Evolutionary conservation across 805 yeast genomes (phyloP).

Genomic region (Ogataea methanolica): DNA sequence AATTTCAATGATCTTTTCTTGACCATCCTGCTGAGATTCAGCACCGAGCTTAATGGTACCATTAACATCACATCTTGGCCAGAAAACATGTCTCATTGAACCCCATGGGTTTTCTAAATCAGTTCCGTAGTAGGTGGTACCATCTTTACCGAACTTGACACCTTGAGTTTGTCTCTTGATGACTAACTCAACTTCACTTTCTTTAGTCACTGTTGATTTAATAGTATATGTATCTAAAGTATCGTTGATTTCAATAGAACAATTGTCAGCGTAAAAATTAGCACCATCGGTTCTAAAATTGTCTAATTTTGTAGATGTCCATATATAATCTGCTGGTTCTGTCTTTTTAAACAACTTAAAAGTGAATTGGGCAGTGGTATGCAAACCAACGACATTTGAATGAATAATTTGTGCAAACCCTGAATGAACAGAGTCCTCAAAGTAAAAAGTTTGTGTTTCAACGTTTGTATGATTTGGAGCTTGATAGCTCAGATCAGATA

Average conservation of each 20-base stretch:
- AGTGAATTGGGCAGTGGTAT: slow-evolving; percentile 90
- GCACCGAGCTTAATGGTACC: slow-evolving; percentile 56
- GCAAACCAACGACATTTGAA: slow-evolving; percentile 84
- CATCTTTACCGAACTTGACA: slow-evolving; percentile 86
- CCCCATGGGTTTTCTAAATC: slow-evolving; percentile 91
- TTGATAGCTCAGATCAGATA: slow-evolving; percentile 72
- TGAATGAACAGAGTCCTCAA: slow-evolving; percentile 56
- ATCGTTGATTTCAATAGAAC: slow-evolving; percentile 57
- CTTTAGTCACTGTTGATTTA: slow-evolving; percentile 61
- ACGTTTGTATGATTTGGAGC: slow-evolving; percentile 81
- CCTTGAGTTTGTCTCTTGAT: slow-evolving; percentile 67
- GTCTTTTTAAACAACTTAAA: slow-evolving; percentile 66
- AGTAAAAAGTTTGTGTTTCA: slow-evolving; percentile 92
- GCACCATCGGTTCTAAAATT: slow-evolving; percentile 66
- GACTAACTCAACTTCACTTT: slow-evolving; percentile 65
- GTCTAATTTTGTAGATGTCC: slow-evolving; percentile 91
- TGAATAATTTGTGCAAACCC: slow-evolving; percentile 96
- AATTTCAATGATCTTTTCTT: slow-evolving; percentile 21
- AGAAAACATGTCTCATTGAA: slow-evolving; percentile 88
- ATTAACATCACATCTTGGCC: slow-evolving; percentile 80
- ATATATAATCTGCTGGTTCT: slow-evolving; percentile 50
- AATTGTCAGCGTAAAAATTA: slow-evolving; percentile 72
- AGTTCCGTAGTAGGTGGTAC: slow-evolving; percentile 82
- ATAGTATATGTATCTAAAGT: slow-evolving; percentile 45
- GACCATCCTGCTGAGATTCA: slow-evolving; percentile 13